These are phyloP conservation scores for Rosa rugosa DNA, from an alignment of 306 rosid species.

Conservation along the genomic window DNA sequence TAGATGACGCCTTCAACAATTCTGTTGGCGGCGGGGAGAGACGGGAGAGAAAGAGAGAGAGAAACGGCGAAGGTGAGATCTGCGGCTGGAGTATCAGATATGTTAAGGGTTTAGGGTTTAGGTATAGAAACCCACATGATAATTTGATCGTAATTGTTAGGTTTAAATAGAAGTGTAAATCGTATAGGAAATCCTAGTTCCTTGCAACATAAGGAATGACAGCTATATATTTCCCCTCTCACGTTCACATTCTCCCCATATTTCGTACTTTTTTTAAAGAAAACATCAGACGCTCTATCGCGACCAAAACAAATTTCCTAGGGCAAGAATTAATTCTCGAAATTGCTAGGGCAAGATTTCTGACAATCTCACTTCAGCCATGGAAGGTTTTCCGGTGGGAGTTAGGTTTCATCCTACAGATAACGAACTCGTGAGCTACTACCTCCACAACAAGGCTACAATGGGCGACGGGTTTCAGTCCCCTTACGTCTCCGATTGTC, in stretches of 20 bases:
- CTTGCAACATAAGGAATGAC: neutral
- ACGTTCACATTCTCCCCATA: neutral
- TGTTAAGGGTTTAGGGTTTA: too few species aligned
- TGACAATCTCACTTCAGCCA: neutral
- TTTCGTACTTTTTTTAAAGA: neutral
- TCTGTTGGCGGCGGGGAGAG: slow-evolving; percentile 47
- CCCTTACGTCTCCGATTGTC: neutral
- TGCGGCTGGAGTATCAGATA: slow-evolving; percentile 55
- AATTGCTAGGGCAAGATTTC: neutral
- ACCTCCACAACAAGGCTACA: neutral
- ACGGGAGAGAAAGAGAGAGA: slow-evolving; percentile 46
- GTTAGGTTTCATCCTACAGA: neutral
- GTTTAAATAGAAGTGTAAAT: too few species aligned
- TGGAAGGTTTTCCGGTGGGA: neutral
- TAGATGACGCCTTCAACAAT: slow-evolving; percentile 67
- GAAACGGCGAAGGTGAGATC: slow-evolving; percentile 36
- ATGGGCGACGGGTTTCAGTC: neutral
- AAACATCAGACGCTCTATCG: neutral
- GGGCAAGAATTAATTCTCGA: neutral
- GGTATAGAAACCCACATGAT: too few species aligned
- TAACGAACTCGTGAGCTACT: neutral
- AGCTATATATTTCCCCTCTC: neutral
- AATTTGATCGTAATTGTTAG: too few species aligned
- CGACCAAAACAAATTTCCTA: neutral
- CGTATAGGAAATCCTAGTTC: neutral